These are phyloP conservation scores for Russula sp. DNA, from an alignment of 768 basidiomycete species.

Conservation along the genomic window DNA sequence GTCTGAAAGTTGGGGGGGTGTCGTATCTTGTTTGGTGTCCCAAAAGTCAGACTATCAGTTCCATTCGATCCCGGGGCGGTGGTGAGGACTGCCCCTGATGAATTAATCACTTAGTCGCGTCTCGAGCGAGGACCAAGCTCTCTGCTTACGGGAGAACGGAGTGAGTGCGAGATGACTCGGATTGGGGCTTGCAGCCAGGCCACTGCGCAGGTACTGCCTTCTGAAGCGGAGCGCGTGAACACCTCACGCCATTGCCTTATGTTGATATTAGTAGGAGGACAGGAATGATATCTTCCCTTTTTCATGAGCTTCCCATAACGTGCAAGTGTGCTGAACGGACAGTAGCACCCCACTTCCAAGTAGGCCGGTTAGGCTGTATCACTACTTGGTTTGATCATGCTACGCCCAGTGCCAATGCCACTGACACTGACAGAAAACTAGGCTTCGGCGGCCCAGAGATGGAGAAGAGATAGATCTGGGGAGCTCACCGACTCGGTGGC, in stretches of 20 bases:
- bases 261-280: not conserved
- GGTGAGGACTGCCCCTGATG: not conserved
- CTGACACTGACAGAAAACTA: not conserved
- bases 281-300: not conserved
- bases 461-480: not conserved
- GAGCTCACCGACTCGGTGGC: not conserved
- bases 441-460: not conserved
- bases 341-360: too few species aligned
- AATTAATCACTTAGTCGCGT: not conserved
- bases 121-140: not conserved
- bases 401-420: not conserved
- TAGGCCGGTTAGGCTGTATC: not conserved
- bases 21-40: not conserved
- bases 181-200: too few species aligned
- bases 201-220: not conserved
- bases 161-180: not conserved
- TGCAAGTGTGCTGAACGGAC: not conserved
- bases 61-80: not conserved
- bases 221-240: not conserved
- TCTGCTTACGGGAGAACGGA: not conserved
- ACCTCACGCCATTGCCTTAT: not conserved
- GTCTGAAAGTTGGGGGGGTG: not conserved
- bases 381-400: not conserved
- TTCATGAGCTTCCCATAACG: not conserved
- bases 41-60: not conserved